Base-by-base conservation (phyloP, 176 grass and related monocot species). In the Echinochloa phyllopogon region DNA sequence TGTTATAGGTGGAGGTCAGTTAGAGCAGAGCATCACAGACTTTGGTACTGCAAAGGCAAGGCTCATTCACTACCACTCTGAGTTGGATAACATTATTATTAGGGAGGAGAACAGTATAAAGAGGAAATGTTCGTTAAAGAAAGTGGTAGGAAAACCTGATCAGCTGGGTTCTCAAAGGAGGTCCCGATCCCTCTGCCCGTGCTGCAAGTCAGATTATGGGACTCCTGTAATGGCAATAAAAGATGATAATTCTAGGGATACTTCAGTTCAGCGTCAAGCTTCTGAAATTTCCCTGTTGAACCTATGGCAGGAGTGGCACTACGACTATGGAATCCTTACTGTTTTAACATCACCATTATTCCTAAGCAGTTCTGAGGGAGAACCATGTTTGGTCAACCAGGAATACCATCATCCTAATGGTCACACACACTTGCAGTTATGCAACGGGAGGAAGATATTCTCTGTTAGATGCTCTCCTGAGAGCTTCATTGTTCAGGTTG, bases 251-350 rank as follows among this genome's bases (percentile, higher is more conserved):
- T 14, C 51, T 15, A 61, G 71, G 40, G 58, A 60, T 74, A 12
- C 49, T 17, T 6, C 15, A 2, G 8, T 66, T 52, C 65, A 76
- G 53, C 75, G 78, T 49, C 24, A 36, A 16, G 5, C 60, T 2
- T 65, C 49, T 27, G 4, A 0, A 6, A 39, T 79, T 65, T 76
- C 82, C 81, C 66, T 86, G 25, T 78, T 38, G 0, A 82, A 92
- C 84, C 81, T 98, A 52, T 98, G 96, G 96, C 96, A 98, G 76
- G 92, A 98, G 52, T 98, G 96, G 96, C 96, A 98, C 77, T 94
- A 92, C 14, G 96, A 98, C 44, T 98, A 93, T 75, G 96, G 96
- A n/a, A 84, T 90, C 58, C 84, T 98, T 37, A 95, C 93, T 1
- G 68, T 98, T 80, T 86, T 98, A 80, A 98, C 93, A n/a, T 59